A percentile compares a stretch with the other conserved stretches of the same genome.
phyloP scores from a whole-genome alignment of 179 eudicot species.

The Gypsophila paniculata region DNA sequence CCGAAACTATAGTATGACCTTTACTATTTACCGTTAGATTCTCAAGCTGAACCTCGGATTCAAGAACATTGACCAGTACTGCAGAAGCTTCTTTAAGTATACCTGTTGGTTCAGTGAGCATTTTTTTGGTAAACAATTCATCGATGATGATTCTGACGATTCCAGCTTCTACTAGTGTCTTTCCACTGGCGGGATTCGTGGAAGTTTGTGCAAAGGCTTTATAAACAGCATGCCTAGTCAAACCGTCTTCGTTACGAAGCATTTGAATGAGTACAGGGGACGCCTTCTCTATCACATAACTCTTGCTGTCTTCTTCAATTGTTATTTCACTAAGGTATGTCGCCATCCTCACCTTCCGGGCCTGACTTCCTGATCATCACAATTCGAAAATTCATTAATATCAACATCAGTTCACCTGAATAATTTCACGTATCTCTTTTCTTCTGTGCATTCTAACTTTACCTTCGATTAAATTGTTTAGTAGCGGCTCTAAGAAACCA shows the following conservation, averaged over 20 bases:
- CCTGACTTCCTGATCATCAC: slow-evolving; percentile 51
- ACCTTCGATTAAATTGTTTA: slow-evolving; percentile 62
- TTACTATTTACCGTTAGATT: slow-evolving; percentile 40
- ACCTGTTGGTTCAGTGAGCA: slow-evolving; percentile 40
- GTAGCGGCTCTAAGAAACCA: slow-evolving; percentile 70
- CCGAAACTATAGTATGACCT: slow-evolving; percentile 53
- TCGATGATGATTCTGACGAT: slow-evolving; percentile 48
- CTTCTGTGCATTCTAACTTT: slow-evolving; percentile 19
- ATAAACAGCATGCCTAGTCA: slow-evolving; percentile 54
- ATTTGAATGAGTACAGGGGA: slow-evolving; percentile 62
- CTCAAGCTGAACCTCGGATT: slow-evolving; percentile 53
- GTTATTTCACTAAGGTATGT: slow-evolving; percentile 65
- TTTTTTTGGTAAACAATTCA: slow-evolving; percentile 50
- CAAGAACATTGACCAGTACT: slow-evolving; percentile 72
- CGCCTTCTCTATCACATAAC: slow-evolving; percentile 53
- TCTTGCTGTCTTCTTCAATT: slow-evolving; percentile 55
- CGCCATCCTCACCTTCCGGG: slow-evolving; percentile 61
- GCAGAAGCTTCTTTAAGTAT: slow-evolving; percentile 59
- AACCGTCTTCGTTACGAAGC: slow-evolving; percentile 49
- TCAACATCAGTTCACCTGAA: slow-evolving; percentile 7
- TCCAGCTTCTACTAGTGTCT: slow-evolving; percentile 61
- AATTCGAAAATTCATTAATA: neutral
- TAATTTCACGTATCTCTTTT: neutral
- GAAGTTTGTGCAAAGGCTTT: slow-evolving; percentile 64
- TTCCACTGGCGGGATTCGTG: slow-evolving; percentile 44